Evolutionary conservation across 257 asterid species (phyloP).

Genomic region (Scutellaria baicalensis): DNA sequence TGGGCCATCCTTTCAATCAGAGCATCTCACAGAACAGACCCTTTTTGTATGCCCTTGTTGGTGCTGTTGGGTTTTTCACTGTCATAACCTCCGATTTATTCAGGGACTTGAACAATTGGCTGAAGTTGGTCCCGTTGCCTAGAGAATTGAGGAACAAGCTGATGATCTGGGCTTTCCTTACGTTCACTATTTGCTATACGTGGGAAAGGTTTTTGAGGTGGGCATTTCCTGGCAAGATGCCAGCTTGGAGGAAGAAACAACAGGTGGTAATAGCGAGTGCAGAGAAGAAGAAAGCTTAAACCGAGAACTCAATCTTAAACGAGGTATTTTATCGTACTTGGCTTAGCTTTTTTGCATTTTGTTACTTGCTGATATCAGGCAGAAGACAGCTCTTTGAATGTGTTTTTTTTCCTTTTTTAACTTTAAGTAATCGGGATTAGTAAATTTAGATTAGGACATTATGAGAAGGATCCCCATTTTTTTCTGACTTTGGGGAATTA

Average conservation of each 20-base stretch:
- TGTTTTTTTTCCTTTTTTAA: no score
- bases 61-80: slow-evolving; percentile 71
- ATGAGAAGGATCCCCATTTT: not conserved
- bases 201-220: slow-evolving; percentile 88
- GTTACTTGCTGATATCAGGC: not conserved
- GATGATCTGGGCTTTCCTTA: slow-evolving; percentile 65
- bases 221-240: slow-evolving; percentile 97
- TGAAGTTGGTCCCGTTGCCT: slow-evolving; percentile 83
- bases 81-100: slow-evolving; percentile 76
- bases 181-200: slow-evolving; percentile 52
- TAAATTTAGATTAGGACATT: slow-evolving; percentile 6
- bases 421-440: not conserved
- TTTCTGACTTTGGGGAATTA: not conserved
- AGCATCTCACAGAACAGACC: slow-evolving; percentile 84
- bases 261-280: slow-evolving; percentile 41
- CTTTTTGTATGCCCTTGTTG: slow-evolving; percentile 58
- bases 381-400: not conserved
- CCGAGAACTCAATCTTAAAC: not conserved
- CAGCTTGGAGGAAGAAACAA: slow-evolving; percentile 85
- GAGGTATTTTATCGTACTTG: not conserved
- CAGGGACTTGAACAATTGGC: slow-evolving; percentile 79
- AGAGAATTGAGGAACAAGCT: slow-evolving; percentile 71
- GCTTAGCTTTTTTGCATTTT: not conserved
- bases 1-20: slow-evolving; percentile 98
- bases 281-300: slow-evolving; percentile 50